Evolutionary conservation across 2,329 filamentous ascomycete genomes (phyloP).

Genomic region (Clonostachys rosea): DNA sequence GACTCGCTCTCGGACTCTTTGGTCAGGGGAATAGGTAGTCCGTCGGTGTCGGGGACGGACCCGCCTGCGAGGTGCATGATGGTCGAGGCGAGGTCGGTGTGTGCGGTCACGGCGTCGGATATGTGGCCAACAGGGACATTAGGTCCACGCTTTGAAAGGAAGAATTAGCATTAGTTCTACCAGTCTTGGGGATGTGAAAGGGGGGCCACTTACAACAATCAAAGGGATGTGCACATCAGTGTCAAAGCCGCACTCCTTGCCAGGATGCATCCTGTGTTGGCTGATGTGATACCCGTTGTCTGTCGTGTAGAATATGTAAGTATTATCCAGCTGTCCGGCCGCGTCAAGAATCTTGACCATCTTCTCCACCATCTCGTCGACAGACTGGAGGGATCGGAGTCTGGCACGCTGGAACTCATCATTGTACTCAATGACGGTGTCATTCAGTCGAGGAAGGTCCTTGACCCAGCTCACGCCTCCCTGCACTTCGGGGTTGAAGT

Average conservation of each 20-base stretch:
- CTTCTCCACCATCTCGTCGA: slow-evolving; percentile 36
- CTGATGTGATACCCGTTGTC: slow-evolving; percentile 51
- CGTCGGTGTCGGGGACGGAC: slow-evolving; percentile 33
- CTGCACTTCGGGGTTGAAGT: slow-evolving; percentile 54
- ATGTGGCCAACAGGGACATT: slow-evolving; percentile 29
- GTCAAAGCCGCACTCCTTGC: slow-evolving; percentile 46
- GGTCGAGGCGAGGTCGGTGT: slow-evolving; percentile 50
- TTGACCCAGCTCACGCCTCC: slow-evolving; percentile 38
- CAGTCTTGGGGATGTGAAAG: slow-evolving; percentile 10
- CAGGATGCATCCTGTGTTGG: slow-evolving; percentile 45
- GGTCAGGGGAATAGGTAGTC: slow-evolving; percentile 33
- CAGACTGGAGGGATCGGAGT: slow-evolving; percentile 33
- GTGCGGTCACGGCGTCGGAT: slow-evolving; percentile 34
- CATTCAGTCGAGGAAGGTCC: slow-evolving; percentile 22
- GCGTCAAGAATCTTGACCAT: slow-evolving; percentile 22
- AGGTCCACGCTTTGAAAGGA: slow-evolving; percentile 35
- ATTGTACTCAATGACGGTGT: slow-evolving; percentile 22
- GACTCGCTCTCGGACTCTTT: background rate
- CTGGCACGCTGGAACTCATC: slow-evolving; percentile 32
- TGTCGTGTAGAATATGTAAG: slow-evolving; percentile 45
- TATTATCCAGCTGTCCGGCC: slow-evolving; percentile 24
- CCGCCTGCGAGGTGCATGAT: slow-evolving; percentile 32
- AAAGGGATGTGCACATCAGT: slow-evolving; percentile 47
- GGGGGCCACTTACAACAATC: slow-evolving; percentile 19
- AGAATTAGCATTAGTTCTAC: too few species aligned